Conservation (phyloP, 495 filamentous ascomycete species). For the Xylaria venustula region DNA sequence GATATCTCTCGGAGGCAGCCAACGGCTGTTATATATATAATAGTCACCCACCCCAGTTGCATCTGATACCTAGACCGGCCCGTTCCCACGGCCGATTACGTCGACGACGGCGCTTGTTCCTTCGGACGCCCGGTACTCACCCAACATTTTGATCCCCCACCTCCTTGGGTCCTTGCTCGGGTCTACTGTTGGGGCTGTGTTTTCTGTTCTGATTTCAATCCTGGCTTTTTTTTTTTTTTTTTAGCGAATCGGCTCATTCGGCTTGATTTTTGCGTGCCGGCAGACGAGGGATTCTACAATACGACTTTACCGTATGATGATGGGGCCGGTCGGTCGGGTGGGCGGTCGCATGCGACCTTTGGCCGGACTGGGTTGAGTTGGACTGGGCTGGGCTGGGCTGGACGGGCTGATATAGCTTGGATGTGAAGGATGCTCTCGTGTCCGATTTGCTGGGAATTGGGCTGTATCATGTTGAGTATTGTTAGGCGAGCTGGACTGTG, state of each 20-base stretch:
- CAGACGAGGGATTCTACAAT: background rate
- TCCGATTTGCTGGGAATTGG: background rate
- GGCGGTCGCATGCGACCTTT: background rate
- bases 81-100: background rate
- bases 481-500: background rate
- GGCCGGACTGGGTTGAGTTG: no score
- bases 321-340: background rate
- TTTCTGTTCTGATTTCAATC: background rate
- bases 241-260: background rate
- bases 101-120: background rate
- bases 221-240: background rate
- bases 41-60: no score
- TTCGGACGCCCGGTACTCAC: no score
- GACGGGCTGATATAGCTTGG: no score
- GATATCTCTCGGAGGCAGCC: conserved; percentile 1
- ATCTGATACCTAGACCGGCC: no score
- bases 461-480: background rate
- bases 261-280: background rate
- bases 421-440: no score
- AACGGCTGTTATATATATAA: background rate
- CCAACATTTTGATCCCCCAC: no score
- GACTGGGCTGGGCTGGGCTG: no score
- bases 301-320: background rate
- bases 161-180: no score
- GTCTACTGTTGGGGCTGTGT: no score